phyloP scores from a whole-genome alignment of 805 yeast species.

The Lipomyces chichibuensis region DNA sequence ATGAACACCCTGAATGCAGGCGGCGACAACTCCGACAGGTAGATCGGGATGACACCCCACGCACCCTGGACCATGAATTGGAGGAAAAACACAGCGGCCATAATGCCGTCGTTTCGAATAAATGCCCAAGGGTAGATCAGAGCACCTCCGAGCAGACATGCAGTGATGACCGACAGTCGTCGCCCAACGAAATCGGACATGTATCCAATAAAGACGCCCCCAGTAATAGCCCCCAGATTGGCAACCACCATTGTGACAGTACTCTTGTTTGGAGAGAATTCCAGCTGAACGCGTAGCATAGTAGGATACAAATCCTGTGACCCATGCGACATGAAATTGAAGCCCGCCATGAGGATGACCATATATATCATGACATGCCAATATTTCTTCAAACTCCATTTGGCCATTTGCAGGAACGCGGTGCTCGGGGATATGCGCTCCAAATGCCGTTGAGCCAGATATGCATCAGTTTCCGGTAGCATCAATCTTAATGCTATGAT shows the following conservation, averaged over 20 bases:
- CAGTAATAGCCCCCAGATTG: slow-evolving; percentile 67
- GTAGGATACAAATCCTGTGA: slow-evolving; percentile 76
- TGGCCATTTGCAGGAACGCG: slow-evolving; percentile 39
- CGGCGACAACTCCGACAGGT: slow-evolving; percentile 66
- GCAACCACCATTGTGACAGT: slow-evolving; percentile 67
- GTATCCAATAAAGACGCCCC: slow-evolving; percentile 65
- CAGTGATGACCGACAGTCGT: slow-evolving; percentile 56
- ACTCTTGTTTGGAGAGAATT: slow-evolving; percentile 50
- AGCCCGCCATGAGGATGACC: slow-evolving; percentile 65
- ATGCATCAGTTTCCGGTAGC: slow-evolving; percentile 60
- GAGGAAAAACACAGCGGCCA: slow-evolving; percentile 63
- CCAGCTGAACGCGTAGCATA: slow-evolving; percentile 57
- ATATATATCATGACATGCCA: slow-evolving; percentile 65
- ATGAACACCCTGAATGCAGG: slow-evolving; percentile 65
- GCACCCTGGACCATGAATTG: slow-evolving; percentile 72
- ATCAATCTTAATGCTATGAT: slow-evolving; percentile 60
- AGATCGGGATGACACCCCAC: slow-evolving; percentile 73
- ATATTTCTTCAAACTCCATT: slow-evolving; percentile 50
- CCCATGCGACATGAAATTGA: slow-evolving; percentile 74
- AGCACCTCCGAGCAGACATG: slow-evolving; percentile 60
- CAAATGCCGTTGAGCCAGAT: slow-evolving; percentile 21
- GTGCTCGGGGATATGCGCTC: slow-evolving; percentile 10
- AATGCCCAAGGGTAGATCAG: slow-evolving; percentile 66
- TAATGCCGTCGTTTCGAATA: slow-evolving; percentile 49
- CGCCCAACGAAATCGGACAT: slow-evolving; percentile 64